Evolutionary conservation across 75 land plant species (phyloP), one percentile per base, ranked within the genome.

Genomic region (Azolla pinnata): DNA sequence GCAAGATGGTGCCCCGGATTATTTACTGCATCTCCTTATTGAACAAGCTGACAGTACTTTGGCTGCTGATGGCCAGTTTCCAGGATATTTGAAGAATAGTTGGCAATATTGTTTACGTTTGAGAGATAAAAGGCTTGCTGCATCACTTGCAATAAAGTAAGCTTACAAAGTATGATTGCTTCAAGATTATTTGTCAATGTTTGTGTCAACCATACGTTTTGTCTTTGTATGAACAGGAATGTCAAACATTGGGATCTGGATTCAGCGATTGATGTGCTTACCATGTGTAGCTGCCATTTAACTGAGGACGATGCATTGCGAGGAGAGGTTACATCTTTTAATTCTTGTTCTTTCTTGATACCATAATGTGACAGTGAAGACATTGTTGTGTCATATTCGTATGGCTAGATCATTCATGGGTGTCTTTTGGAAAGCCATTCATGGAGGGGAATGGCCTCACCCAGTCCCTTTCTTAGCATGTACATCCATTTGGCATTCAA

Each of bases 251-350:
- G 99, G 99, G 97, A 95, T 23, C 74, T 86, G 48, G 84, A 95
- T 77, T 72, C 85, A 62, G 97, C 97, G 23, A 79, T 95, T 59
- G 91, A 95, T 70, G 86, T 95, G 68, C 84, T 95, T 4, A 90
- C 97, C 16, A 95, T 95, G 92, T 90, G 99, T 67, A 78, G 81
- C 56, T 95, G 97, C 79, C 99, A 95, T 68, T 66, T 95, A 62
- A 65, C 65, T 54, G 57, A 70, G 23, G 61, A 62, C 52, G 86
- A 86, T 62, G 78, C 83, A 1, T 21, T 95, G 26, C 73, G 73
- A 54, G 56, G 53, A 56, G 86, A 86, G 97, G 99, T 95, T 57
- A 20, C 16, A 40, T 40, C 56, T 54, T 3, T 27, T 54, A n/a
- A 4, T 19, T 10, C 19, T 4, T 50, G 7, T 50, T 50, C 23